Evolutionary conservation across 768 basidiomycete genomes (phyloP), one percentile per base, ranked within the genome.

Genomic region (Serendipita sp.): DNA sequence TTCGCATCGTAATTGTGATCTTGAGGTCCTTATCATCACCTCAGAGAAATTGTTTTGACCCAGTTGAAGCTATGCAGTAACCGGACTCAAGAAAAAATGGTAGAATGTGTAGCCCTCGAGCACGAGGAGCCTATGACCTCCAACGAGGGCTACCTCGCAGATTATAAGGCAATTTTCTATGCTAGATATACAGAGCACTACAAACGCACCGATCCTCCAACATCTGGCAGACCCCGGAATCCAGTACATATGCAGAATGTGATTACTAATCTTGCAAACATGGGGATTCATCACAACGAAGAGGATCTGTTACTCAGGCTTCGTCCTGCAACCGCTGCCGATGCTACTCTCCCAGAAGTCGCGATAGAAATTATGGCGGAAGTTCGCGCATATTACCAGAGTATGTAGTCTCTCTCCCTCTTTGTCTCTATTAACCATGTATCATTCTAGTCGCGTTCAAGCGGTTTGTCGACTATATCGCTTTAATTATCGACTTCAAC

Each of bases 291-390:
- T 0, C 75, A 73, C 2, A 68, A 77, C 29, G 72, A 74, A 45
- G 70, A 76, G 0, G 71, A 72, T 2, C 80, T 83, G 63, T 66
- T 86, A 0, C 67, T 77, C 0, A 81, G 76, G 67, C 68, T 87
- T 0, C 74, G 83, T 2, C 77, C 80, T 0, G 64, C 75, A 0
- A 83, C 86, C 65, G 55, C 15, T 18, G 29, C 48, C 6, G 44
- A 23, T 36, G 37, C 13, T 13, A 13, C 37, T 40, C 6, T 40
- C 37, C 13, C 37, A 40, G 44, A 55, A 18, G 77, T 79, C 0
- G 83, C 83, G 0, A 67, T 88, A n/a, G 68, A 72, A 2, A 85
- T 88, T 68, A 87, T 88, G 85, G 84, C 84, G 0, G 79, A 82
- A 63, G 83, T 87, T 1, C 76, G 84, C 3, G 86, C 83, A 0